These are phyloP conservation scores for Podaxis carcinomalis DNA, from an alignment of 768 basidiomycete species.

Conservation along the genomic window DNA sequence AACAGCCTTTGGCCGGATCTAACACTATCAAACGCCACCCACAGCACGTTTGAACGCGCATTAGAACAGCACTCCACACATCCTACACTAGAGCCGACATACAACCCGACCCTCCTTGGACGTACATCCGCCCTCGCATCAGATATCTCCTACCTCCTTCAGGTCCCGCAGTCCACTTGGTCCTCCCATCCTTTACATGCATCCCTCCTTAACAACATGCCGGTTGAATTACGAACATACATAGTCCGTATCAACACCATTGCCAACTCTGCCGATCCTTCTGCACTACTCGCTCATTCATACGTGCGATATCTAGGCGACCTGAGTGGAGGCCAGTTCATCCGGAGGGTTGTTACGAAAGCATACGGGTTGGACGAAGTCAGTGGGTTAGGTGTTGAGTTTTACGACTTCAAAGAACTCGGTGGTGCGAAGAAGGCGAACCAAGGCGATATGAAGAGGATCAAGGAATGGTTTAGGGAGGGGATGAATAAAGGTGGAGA, in stretches of 20 bases:
- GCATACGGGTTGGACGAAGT: slow-evolving; percentile 58
- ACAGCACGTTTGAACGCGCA: slow-evolving; percentile 51
- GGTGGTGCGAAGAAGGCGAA: slow-evolving; percentile 39
- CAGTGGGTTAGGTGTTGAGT: slow-evolving; percentile 50
- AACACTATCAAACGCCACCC: not conserved
- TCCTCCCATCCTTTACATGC: slow-evolving; percentile 50
- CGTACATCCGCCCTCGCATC: slow-evolving; percentile 55
- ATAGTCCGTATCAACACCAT: slow-evolving; percentile 48
- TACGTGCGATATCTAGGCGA: slow-evolving; percentile 85
- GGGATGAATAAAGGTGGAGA: slow-evolving; percentile 51
- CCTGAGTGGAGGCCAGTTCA: slow-evolving; percentile 72
- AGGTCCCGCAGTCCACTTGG: slow-evolving; percentile 49
- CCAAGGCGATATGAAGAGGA: slow-evolving; percentile 61
- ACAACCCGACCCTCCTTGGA: slow-evolving; percentile 65
- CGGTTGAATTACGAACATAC: slow-evolving; percentile 44
- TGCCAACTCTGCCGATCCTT: slow-evolving; percentile 38
- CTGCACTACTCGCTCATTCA: slow-evolving; percentile 66
- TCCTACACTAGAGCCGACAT: slow-evolving; percentile 60
- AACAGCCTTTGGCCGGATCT: not conserved
- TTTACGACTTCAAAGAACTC: slow-evolving; percentile 67
- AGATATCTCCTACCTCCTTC: slow-evolving; percentile 64
- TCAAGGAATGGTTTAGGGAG: slow-evolving; percentile 68
- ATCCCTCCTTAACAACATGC: slow-evolving; percentile 42
- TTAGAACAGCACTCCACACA: slow-evolving; percentile 58
- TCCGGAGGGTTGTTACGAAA: slow-evolving; percentile 58